These are phyloP conservation scores for Anisodus tanguticus DNA, from an alignment of 257 asterid species.

Conservation along the genomic window DNA sequence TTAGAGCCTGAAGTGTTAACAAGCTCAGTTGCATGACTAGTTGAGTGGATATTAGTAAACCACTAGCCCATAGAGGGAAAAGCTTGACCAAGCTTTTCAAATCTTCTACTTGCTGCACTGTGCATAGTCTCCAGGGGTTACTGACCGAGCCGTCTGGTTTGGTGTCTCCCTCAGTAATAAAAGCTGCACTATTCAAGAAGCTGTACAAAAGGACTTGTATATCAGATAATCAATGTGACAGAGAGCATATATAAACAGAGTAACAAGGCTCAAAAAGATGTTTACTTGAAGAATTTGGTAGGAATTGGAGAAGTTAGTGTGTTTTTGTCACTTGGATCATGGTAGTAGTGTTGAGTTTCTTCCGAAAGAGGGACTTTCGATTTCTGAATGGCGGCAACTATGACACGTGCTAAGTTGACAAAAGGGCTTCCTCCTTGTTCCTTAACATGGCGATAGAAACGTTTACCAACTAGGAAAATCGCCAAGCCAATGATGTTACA, in stretches of 20 bases:
- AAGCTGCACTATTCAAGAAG: slow-evolving; percentile 72
- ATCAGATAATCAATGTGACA: background rate
- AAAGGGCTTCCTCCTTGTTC: slow-evolving; percentile 45
- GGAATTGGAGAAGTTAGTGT: slow-evolving; percentile 29
- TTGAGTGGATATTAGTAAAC: slow-evolving; percentile 66
- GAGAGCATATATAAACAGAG: background rate
- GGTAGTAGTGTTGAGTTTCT: slow-evolving; percentile 52
- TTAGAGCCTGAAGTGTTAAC: slow-evolving; percentile 61
- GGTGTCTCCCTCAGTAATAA: slow-evolving; percentile 45
- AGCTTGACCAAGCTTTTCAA: slow-evolving; percentile 61
- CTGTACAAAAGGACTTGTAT: slow-evolving; percentile 32
- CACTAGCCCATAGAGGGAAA: slow-evolving; percentile 70
- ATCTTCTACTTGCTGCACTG: slow-evolving; percentile 65
- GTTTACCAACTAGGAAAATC: slow-evolving; percentile 35
- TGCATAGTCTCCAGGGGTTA: slow-evolving; percentile 53
- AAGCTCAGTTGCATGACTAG: slow-evolving; percentile 61
- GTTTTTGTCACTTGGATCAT: slow-evolving; percentile 35
- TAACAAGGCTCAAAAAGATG: slow-evolving; percentile 37
- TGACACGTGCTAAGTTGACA: too few species aligned
- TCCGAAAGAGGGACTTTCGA: too few species aligned
- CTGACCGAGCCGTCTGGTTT: slow-evolving; percentile 28
- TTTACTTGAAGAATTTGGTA: slow-evolving; percentile 36
- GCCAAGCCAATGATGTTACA: slow-evolving; percentile 36
- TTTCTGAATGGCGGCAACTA: too few species aligned
- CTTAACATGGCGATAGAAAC: slow-evolving; percentile 37